Percentiles rank a stretch among this genome's conserved stretches.
These are phyloP conservation scores for Myxozyma sirexii DNA, from an alignment of 805 yeast species.

Conservation along the genomic window DNA sequence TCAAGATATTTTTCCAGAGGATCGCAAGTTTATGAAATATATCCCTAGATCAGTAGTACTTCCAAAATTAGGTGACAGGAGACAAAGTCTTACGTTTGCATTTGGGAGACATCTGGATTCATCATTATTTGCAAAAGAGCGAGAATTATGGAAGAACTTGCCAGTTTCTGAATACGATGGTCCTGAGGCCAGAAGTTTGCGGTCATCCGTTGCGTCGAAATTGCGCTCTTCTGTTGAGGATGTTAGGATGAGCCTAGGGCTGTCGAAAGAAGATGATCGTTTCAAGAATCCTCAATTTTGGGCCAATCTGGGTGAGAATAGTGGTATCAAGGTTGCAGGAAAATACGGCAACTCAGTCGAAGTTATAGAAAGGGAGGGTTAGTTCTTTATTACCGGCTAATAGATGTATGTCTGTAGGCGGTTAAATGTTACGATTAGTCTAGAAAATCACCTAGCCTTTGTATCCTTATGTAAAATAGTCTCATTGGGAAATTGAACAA, in stretches of 20 bases:
- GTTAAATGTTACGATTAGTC: too few species aligned
- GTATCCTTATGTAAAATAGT: too few species aligned
- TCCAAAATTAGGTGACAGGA: slow-evolving; percentile 26
- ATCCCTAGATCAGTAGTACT: slow-evolving; percentile 51
- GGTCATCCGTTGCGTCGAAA: slow-evolving; percentile 70
- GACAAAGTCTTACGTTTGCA: slow-evolving; percentile 58
- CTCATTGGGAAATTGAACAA: too few species aligned
- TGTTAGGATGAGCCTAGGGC: slow-evolving; percentile 36
- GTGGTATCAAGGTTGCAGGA: slow-evolving; percentile 75
- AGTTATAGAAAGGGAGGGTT: slow-evolving; percentile 29
- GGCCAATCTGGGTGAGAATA: slow-evolving; percentile 60
- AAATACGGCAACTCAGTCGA: slow-evolving; percentile 47
- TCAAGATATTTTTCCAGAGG: slow-evolving; percentile 84
- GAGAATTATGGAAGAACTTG: slow-evolving; percentile 69
- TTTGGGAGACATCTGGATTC: slow-evolving; percentile 76
- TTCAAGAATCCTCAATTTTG: slow-evolving; percentile 73
- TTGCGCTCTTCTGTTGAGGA: slow-evolving; percentile 60
- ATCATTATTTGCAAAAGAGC: slow-evolving; percentile 56
- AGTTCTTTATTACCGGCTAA: too few species aligned
- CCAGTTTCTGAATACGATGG: slow-evolving; percentile 65
- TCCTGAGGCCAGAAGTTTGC: slow-evolving; percentile 60
- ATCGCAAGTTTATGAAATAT: slow-evolving; percentile 56
- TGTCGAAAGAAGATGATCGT: slow-evolving; percentile 66
- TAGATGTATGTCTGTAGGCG: too few species aligned
- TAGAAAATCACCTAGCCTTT: too few species aligned